Percentiles rank a stretch among this genome's conserved stretches.
Conservation (phyloP, 352 stramenopile species). For the Blastocystis sp. region DNA sequence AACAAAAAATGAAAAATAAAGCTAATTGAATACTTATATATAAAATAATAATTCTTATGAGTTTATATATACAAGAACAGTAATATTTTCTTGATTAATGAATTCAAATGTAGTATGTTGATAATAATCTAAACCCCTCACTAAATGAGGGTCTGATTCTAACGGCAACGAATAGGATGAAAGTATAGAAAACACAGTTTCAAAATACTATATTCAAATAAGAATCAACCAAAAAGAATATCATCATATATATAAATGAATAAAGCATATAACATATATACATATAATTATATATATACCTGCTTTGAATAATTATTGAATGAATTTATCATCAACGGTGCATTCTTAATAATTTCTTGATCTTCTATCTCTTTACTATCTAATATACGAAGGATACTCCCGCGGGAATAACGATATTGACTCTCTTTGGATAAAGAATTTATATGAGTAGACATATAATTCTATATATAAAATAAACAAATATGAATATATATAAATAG, state of each 20-base stretch:
- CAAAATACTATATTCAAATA: conserved; percentile 27
- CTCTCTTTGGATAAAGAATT: conserved; percentile 25
- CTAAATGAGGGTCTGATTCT: neutral
- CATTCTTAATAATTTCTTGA: neutral
- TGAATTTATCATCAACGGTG: conserved; percentile 7
- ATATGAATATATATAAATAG: no score
- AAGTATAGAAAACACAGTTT: neutral
- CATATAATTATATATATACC: neutral
- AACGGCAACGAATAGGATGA: conserved; percentile 1
- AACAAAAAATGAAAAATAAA: no score
- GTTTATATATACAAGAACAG: no score
- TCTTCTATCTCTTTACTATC: conserved; percentile 19
- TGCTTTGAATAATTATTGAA: neutral
- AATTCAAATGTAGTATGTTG: conserved; percentile 33
- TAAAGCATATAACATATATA: no score
- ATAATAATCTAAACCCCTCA: conserved; percentile 33
- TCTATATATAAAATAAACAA: neutral
- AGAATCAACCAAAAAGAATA: no score
- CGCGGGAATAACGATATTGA: conserved; percentile 8
- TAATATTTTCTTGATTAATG: no score
- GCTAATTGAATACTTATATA: no score
- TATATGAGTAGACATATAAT: conserved; percentile 6
- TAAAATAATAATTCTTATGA: no score
- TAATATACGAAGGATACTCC: conserved; percentile 23
- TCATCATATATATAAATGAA: no score